phyloP scores from a whole-genome alignment of 2,329 filamentous ascomycete species.

The Penicillium sp. region DNA sequence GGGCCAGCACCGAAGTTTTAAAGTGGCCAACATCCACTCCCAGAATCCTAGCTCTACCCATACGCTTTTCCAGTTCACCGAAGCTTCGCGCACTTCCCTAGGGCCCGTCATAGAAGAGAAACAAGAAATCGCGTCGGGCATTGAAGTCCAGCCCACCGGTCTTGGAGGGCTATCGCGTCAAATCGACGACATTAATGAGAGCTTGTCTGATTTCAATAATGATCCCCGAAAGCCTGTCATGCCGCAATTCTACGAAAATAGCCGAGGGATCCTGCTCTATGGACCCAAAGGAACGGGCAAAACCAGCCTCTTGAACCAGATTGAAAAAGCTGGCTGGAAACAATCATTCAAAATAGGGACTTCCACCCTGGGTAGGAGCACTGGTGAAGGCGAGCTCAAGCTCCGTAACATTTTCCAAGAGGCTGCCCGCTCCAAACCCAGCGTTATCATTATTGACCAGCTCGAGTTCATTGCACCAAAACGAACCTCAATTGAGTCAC shows the following conservation, averaged over 20 bases:
- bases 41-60: constrained; percentile 39
- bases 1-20: constrained; percentile 63
- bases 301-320: constrained; percentile 67
- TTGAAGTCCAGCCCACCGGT: constrained; percentile 44
- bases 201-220: constrained; percentile 59
- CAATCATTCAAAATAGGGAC: constrained; percentile 57
- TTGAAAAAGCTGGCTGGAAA: constrained; percentile 70
- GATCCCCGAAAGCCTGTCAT: constrained; percentile 31
- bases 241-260: constrained; percentile 45
- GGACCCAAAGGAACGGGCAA: constrained; percentile 86
- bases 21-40: constrained; percentile 57
- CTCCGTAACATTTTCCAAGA: constrained; percentile 70
- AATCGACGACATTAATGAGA: constrained; percentile 65
- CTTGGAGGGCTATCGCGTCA: constrained; percentile 70
- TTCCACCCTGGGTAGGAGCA: constrained; percentile 34
- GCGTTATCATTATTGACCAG: constrained; percentile 76
- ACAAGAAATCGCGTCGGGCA: constrained; percentile 11
- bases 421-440: constrained; percentile 69
- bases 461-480: constrained; percentile 70
- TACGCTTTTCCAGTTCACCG: constrained; percentile 40
- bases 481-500: constrained; percentile 49
- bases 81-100: constrained; percentile 34
- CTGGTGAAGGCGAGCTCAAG: constrained; percentile 51
- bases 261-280: constrained; percentile 70
- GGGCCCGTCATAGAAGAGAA: constrained; percentile 24